These are phyloP conservation scores for Phialemonium atrogriseum DNA, from an alignment of 2,329 filamentous ascomycete species.

Conservation along the genomic window DNA sequence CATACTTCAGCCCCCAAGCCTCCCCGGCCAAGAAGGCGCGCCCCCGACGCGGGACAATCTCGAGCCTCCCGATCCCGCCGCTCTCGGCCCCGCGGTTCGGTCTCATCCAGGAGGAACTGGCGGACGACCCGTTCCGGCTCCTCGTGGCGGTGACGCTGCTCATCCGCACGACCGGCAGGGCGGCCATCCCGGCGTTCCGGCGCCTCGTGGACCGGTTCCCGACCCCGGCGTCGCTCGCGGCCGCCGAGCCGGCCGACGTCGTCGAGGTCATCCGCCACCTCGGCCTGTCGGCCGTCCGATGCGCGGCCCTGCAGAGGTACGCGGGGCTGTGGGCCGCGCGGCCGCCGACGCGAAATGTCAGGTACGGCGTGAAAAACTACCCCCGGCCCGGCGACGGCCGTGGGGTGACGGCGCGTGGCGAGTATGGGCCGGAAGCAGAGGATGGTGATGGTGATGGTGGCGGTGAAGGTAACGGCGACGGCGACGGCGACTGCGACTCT, in stretches of 20 bases:
- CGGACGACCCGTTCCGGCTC: constrained; percentile 67
- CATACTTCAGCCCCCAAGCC: constrained; percentile 20
- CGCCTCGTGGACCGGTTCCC: constrained; percentile 60
- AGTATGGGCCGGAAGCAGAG: constrained; percentile 16
- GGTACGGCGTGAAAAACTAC: constrained; percentile 46
- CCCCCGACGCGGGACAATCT: constrained; percentile 36
- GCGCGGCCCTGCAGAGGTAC: constrained; percentile 59
- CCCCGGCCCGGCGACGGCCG: constrained; percentile 17
- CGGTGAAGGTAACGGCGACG: constrained; percentile 11
- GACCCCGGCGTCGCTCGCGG: constrained; percentile 51
- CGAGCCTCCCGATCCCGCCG: constrained; percentile 57
- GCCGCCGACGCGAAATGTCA: constrained; percentile 50
- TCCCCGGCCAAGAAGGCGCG: constrained; percentile 12
- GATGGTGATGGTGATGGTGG: constrained; percentile 12
- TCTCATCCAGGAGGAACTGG: constrained; percentile 75
- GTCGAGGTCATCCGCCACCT: constrained; percentile 61
- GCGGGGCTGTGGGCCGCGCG: constrained; percentile 58
- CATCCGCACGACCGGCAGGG: constrained; percentile 66
- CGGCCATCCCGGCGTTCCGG: constrained; percentile 70
- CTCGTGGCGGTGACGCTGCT: constrained; percentile 79
- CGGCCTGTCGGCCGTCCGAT: constrained; percentile 62
- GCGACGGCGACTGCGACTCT: constrained; percentile 11
- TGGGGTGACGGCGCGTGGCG: constrained; percentile 21
- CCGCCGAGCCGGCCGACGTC: constrained; percentile 40
- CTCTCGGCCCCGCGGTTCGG: constrained; percentile 60